Percentiles rank a stretch among this genome's conserved stretches.
Evolutionary conservation across 805 yeast species (phyloP).

Genomic region (Vanderwaltozyma verrucispora): DNA sequence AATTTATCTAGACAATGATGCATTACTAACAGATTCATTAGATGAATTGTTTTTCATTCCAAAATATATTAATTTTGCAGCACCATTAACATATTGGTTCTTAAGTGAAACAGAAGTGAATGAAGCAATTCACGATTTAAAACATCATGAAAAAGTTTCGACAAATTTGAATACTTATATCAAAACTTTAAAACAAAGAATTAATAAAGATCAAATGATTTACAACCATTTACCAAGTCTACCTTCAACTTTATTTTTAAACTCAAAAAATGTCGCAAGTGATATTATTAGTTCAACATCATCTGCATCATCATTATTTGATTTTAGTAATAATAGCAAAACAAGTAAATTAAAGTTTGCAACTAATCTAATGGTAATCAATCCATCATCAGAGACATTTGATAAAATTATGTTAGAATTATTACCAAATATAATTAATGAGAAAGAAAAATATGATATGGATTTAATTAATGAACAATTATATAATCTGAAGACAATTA

Average conservation of each 20-base stretch:
- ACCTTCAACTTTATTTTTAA: constrained; percentile 18
- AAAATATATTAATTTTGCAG: constrained; percentile 33
- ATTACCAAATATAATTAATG: constrained; percentile 13
- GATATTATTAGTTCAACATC: constrained; percentile 21
- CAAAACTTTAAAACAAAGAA: constrained; percentile 14
- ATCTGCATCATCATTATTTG: constrained; percentile 17
- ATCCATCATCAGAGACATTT: constrained; percentile 33
- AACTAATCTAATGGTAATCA: constrained; percentile 50
- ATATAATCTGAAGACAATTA: constrained; percentile 18
- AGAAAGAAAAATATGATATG: constrained; percentile 20
- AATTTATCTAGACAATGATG: constrained; percentile 51
- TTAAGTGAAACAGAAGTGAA: constrained; percentile 21
- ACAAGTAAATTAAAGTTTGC: constrained; percentile 24
- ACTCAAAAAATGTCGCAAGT: constrained; percentile 21
- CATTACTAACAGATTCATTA: constrained; percentile 33
- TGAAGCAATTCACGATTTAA: constrained; percentile 12
- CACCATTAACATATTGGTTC: constrained; percentile 37
- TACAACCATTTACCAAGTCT: constrained; percentile 34
- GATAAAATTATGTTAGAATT: constrained; percentile 12
- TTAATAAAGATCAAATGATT: constrained; percentile 17
- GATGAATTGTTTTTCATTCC: constrained; percentile 47
- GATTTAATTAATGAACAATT: constrained; percentile 24
- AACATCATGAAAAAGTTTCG: constrained; percentile 11
- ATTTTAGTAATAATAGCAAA: constrained; percentile 8
- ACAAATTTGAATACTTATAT: constrained; percentile 18